Percentiles rank a stretch among this genome's conserved stretches.
phyloP scores from a whole-genome alignment of 2,329 filamentous ascomycete species.

The Fusarium sp. region DNA sequence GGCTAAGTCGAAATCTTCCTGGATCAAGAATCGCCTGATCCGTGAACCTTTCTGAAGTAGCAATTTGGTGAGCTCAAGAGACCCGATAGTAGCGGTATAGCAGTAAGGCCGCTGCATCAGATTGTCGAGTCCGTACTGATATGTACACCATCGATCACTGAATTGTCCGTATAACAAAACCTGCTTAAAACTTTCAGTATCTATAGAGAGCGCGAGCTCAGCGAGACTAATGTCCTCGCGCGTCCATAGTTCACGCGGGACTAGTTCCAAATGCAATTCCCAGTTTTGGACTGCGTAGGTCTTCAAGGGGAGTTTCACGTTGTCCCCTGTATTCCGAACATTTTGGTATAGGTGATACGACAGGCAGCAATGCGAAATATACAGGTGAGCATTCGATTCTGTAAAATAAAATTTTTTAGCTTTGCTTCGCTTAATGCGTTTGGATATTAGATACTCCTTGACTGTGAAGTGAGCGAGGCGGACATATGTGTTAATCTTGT shows the following conservation, averaged over 20 bases:
- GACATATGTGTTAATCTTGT: not conserved
- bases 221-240: accelerated
- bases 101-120: not conserved
- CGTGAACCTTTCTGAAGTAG: not conserved
- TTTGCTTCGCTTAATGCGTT: not conserved
- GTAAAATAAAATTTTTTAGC: accelerated
- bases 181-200: accelerated
- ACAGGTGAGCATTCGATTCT: accelerated
- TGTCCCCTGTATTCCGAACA: accelerated
- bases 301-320: accelerated
- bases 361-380: accelerated
- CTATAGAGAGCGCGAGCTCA: not conserved
- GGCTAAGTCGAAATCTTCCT: not conserved
- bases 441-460: not conserved
- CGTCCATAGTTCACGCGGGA: accelerated
- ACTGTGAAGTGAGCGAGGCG: not conserved
- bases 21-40: accelerated
- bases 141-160: accelerated
- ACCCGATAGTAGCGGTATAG: accelerated
- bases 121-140: accelerated
- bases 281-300: accelerated
- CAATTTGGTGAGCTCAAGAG: accelerated
- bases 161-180: accelerated
- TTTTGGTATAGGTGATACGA: accelerated
- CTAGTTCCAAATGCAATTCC: accelerated